Conservation (phyloP, 2,329 filamentous ascomycete genomes). For the Lachnellula suecica region DNA sequence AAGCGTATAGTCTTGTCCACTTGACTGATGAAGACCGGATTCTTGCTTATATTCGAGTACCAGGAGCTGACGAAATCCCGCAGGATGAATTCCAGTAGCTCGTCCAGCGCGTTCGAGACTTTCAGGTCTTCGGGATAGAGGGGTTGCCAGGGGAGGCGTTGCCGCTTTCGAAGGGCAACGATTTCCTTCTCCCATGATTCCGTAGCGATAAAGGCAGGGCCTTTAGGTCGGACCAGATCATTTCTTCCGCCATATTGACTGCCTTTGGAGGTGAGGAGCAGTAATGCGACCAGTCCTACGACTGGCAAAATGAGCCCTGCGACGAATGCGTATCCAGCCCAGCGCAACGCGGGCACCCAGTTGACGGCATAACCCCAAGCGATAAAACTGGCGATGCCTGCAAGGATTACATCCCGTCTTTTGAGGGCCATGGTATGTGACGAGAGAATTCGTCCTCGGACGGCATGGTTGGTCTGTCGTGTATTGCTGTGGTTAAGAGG, state of each 20-base stretch:
- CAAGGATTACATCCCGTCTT: slow-evolving; percentile 69
- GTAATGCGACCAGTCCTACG: slow-evolving; percentile 54
- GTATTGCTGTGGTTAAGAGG: slow-evolving; percentile 7
- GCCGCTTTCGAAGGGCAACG: slow-evolving; percentile 61
- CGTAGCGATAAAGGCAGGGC: slow-evolving; percentile 59
- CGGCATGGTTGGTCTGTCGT: slow-evolving; percentile 30
- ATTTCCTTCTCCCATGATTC: slow-evolving; percentile 70
- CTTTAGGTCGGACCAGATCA: slow-evolving; percentile 42
- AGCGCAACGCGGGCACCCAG: slow-evolving; percentile 81
- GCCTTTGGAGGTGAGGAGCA: slow-evolving; percentile 61
- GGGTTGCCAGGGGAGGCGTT: slow-evolving; percentile 65
- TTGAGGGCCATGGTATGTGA: slow-evolving; percentile 62
- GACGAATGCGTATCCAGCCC: slow-evolving; percentile 81
- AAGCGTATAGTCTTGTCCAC: slow-evolving; percentile 78
- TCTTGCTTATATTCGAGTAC: slow-evolving; percentile 84
- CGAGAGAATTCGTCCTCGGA: slow-evolving; percentile 24
- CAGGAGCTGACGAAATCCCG: slow-evolving; percentile 86
- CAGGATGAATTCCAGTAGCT: slow-evolving; percentile 72
- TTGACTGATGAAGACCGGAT: slow-evolving; percentile 78
- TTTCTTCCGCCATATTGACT: slow-evolving; percentile 40
- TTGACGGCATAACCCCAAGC: slow-evolving; percentile 85
- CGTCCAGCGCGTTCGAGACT: slow-evolving; percentile 78
- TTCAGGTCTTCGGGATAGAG: slow-evolving; percentile 75
- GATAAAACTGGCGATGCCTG: slow-evolving; percentile 70
- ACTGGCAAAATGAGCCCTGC: slow-evolving; percentile 60